These are phyloP conservation scores for Loxodes magnus DNA, from an alignment of 73 alveolate species.

Conservation along the genomic window DNA sequence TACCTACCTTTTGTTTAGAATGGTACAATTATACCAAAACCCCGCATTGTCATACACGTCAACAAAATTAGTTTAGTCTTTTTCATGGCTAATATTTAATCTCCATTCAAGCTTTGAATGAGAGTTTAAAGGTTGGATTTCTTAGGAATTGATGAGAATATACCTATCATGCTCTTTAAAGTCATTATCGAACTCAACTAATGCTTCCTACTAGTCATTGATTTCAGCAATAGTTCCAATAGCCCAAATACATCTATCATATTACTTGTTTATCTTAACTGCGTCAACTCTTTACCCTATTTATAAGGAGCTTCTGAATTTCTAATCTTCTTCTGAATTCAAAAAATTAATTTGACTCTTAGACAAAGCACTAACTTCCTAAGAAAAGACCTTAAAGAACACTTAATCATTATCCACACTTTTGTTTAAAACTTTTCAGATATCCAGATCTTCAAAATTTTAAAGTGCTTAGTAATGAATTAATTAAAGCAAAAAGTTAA, in stretches of 20 bases:
- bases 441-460: no score
- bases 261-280: conserved; percentile 37
- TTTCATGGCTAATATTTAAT: no score
- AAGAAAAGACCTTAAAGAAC: no score
- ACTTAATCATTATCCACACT: no score
- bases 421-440: no score
- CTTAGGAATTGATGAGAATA: conserved; percentile 22
- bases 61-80: conserved; percentile 38
- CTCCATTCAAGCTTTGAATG: conserved; percentile 39
- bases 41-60: conserved; percentile 65
- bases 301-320: no score
- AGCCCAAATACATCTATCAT: conserved; percentile 50
- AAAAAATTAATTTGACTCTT: no score
- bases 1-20: conserved; percentile 19
- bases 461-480: no score
- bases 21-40: conserved; percentile 42
- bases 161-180: neutral
- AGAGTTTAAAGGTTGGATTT: conserved; percentile 27
- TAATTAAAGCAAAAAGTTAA: no score
- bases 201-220: conserved; percentile 22
- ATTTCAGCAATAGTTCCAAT: conserved; percentile 23
- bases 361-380: no score
- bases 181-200: conserved; percentile 16
- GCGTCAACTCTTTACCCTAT: no score
- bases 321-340: no score